Evolutionary conservation across 2,329 filamentous ascomycete species (phyloP).

Genomic region (Aspergillus versicolor): DNA sequence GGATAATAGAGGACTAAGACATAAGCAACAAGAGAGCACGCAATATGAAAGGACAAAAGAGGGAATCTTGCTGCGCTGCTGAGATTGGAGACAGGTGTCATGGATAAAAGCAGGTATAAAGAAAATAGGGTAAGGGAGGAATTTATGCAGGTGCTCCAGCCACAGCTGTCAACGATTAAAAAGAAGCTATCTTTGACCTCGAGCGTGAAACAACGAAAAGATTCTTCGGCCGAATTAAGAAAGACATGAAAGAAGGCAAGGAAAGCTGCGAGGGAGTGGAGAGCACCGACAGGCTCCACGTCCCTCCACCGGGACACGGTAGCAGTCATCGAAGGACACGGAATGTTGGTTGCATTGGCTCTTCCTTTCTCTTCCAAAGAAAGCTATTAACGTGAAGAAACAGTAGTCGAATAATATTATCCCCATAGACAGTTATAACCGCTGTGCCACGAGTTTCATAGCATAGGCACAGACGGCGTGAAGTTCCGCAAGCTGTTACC

Average conservation of each 20-base stretch:
- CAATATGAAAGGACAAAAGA: slow-evolving; percentile 35
- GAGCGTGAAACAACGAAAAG: slow-evolving; percentile 20
- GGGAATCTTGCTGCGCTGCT: slow-evolving; percentile 44
- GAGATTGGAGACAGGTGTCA: slow-evolving; percentile 34
- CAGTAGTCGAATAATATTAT: slow-evolving; percentile 39
- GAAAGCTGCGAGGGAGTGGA: slow-evolving; percentile 18
- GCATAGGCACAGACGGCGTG: slow-evolving; percentile 37
- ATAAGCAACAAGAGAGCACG: slow-evolving; percentile 27
- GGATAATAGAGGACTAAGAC: slow-evolving; percentile 27
- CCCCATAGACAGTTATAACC: slow-evolving; percentile 37
- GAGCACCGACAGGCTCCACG: slow-evolving; percentile 20
- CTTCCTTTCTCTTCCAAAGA: slow-evolving; percentile 27
- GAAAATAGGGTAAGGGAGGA: slow-evolving; percentile 20
- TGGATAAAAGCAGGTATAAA: slow-evolving; percentile 24
- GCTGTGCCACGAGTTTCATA: slow-evolving; percentile 36
- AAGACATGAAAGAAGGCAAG: slow-evolving; percentile 22
- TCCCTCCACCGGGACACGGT: slow-evolving; percentile 14
- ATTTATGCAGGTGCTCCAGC: slow-evolving; percentile 27
- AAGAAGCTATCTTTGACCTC: slow-evolving; percentile 33
- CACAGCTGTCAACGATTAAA: slow-evolving; percentile 32
- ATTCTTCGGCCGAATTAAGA: slow-evolving; percentile 21
- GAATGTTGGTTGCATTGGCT: slow-evolving; percentile 33
- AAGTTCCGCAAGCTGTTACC: slow-evolving; percentile 24
- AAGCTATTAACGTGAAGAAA: slow-evolving; percentile 43
- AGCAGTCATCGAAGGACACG: slow-evolving; percentile 27